These are phyloP conservation scores for Microcera coccophila DNA, from an alignment of 2,329 filamentous ascomycete genomes.

Conservation along the genomic window DNA sequence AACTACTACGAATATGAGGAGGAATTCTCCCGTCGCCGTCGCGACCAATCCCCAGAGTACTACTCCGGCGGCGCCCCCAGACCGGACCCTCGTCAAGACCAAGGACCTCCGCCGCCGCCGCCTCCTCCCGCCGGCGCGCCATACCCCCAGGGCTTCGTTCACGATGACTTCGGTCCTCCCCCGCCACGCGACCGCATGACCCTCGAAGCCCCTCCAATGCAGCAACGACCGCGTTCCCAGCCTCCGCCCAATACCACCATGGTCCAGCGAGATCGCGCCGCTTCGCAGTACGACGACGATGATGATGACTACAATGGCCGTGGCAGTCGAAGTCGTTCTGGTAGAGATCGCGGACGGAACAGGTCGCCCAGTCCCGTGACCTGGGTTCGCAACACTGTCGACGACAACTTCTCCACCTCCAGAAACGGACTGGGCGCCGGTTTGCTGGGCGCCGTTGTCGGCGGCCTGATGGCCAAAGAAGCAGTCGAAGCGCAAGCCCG, in stretches of 20 bases:
- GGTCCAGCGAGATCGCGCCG: conserved; percentile 25
- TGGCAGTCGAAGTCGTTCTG: conserved; percentile 22
- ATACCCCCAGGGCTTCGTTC: conserved; percentile 1
- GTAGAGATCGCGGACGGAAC: conserved; percentile 2
- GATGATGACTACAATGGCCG: conserved; percentile 21
- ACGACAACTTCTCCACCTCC: conserved; percentile 47
- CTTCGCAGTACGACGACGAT: conserved; percentile 18
- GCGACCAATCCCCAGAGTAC: conserved; percentile 32
- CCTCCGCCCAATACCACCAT: conserved; percentile 28
- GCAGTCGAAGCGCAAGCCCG: conserved; percentile 41
- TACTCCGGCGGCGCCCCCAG: conserved; percentile 28
- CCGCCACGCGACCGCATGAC: conserved; percentile 28
- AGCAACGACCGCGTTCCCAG: conserved; percentile 32
- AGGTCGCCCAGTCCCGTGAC: conserved; percentile 32
- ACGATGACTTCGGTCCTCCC: conserved; percentile 19
- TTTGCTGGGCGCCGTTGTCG: conserved; percentile 52
- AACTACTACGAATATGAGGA: conserved; percentile 30
- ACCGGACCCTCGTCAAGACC: conserved; percentile 3
- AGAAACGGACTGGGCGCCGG: conserved; percentile 48
- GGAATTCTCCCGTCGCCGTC: conserved; percentile 22
- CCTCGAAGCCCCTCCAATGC: conserved; percentile 24
- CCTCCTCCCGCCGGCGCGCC: conserved; percentile 18
- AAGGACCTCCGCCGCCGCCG: conserved; percentile 8
- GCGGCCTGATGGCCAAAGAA: conserved; percentile 50
- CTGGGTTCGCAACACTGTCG: conserved; percentile 40